These are phyloP conservation scores for Albugo candida DNA, from an alignment of 352 stramenopile genomes.

Conservation along the genomic window DNA sequence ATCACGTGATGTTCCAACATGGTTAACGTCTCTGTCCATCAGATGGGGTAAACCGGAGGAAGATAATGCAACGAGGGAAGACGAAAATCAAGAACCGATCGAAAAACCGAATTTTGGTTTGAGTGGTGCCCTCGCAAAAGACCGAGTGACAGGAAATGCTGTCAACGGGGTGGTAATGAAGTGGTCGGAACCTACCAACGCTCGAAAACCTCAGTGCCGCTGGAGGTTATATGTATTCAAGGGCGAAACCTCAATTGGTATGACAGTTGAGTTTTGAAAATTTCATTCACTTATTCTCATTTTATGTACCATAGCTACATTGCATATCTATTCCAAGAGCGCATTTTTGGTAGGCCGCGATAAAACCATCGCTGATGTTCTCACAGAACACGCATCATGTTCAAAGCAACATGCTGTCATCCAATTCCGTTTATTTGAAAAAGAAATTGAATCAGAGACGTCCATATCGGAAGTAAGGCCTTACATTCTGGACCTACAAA, in stretches of 20 bases:
- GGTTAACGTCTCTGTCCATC: neutral
- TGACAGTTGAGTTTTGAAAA: slow-evolving; percentile 1
- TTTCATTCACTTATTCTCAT: neutral
- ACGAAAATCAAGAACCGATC: slow-evolving; percentile 21
- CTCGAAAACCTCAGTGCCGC: slow-evolving; percentile 72
- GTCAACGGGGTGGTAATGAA: slow-evolving; percentile 96
- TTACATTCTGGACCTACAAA: slow-evolving; percentile 97
- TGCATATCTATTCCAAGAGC: slow-evolving; percentile 92
- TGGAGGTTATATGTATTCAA: slow-evolving; percentile 98
- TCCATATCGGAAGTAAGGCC: slow-evolving; percentile 51
- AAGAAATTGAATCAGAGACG: slow-evolving; percentile 21
- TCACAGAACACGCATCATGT: slow-evolving; percentile 86
- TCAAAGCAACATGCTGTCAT: slow-evolving; percentile 97
- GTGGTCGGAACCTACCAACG: slow-evolving; percentile 92
- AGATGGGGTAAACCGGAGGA: slow-evolving; percentile 62
- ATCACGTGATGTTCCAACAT: too few species aligned
- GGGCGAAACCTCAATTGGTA: slow-evolving; percentile 58
- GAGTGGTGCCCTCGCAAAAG: slow-evolving; percentile 90
- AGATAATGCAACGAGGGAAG: slow-evolving; percentile 1
- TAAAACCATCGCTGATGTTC: slow-evolving; percentile 86
- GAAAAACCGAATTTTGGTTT: slow-evolving; percentile 96
- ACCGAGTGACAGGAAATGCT: slow-evolving; percentile 87
- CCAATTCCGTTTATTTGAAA: slow-evolving; percentile 83
- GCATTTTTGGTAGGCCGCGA: slow-evolving; percentile 90
- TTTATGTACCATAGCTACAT: slow-evolving; percentile 42